Conservation (phyloP, 768 basidiomycete species). For the Boletus subcaerulescens region DNA sequence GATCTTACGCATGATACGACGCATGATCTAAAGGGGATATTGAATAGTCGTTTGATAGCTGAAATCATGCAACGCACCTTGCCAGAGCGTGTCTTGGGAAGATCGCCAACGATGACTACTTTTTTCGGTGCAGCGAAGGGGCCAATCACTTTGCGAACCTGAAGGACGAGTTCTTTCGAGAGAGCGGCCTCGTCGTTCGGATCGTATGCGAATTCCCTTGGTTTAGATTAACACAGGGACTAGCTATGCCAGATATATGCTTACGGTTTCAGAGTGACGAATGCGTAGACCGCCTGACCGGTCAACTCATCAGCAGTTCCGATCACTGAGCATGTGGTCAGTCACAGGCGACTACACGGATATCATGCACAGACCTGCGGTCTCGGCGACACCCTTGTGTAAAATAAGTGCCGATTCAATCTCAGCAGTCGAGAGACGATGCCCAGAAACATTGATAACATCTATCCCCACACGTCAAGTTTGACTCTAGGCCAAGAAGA, state of each 20-base stretch:
- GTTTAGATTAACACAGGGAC: background rate
- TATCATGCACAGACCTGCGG: slow-evolving; percentile 52
- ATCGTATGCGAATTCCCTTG: slow-evolving; percentile 79
- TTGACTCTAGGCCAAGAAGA: background rate
- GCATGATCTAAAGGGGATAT: slow-evolving; percentile 65
- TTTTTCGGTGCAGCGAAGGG: slow-evolving; percentile 98
- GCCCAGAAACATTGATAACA: slow-evolving; percentile 98
- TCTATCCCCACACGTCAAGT: slow-evolving; percentile 42
- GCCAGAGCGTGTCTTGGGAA: slow-evolving; percentile 93
- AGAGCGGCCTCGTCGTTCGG: slow-evolving; percentile 64
- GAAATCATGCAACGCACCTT: slow-evolving; percentile 48
- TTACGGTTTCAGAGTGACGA: slow-evolving; percentile 92
- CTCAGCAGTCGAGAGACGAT: slow-evolving; percentile 95
- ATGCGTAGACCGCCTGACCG: slow-evolving; percentile 91
- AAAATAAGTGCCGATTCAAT: slow-evolving; percentile 96
- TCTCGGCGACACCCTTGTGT: slow-evolving; percentile 94
- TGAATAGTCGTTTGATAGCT: background rate
- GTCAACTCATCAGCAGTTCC: slow-evolving; percentile 85
- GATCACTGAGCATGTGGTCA: slow-evolving; percentile 48
- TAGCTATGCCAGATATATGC: slow-evolving; percentile 26
- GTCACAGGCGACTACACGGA: background rate
- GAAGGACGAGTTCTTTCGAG: slow-evolving; percentile 84
- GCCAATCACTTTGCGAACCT: slow-evolving; percentile 96
- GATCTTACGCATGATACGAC: slow-evolving; percentile 95
- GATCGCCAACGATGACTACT: slow-evolving; percentile 75